phyloP scores from a whole-genome alignment of 495 filamentous ascomycete genomes.

The Xylaria sp. region DNA sequence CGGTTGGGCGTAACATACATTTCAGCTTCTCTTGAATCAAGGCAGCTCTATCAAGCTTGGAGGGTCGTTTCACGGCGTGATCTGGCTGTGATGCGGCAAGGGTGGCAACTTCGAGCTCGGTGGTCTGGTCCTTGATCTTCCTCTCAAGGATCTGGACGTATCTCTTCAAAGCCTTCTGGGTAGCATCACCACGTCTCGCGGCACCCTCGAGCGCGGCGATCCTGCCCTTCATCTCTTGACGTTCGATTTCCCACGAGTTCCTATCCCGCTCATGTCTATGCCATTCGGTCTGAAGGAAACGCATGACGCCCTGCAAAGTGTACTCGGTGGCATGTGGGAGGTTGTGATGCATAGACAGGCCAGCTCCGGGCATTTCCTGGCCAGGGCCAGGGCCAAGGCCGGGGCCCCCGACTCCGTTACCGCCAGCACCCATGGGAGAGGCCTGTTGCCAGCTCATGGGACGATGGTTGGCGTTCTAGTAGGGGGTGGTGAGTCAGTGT shows the following conservation, averaged over 20 bases:
- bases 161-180: constrained; percentile 85
- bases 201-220: constrained; percentile 96
- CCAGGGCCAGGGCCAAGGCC: constrained; percentile 26
- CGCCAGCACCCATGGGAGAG: constrained; percentile 41
- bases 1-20: constrained; percentile 35
- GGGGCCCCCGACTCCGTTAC: constrained; percentile 32
- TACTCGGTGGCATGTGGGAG: constrained; percentile 93
- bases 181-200: constrained; percentile 78
- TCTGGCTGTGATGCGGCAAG: constrained; percentile 32
- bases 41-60: constrained; percentile 53
- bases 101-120: constrained; percentile 45
- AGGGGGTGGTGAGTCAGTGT: constrained; percentile 20
- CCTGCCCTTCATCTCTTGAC: constrained; percentile 97
- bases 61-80: constrained; percentile 47
- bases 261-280: constrained; percentile 97
- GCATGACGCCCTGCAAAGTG: constrained; percentile 98
- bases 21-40: constrained; percentile 57
- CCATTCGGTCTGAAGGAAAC: constrained; percentile 99
- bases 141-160: constrained; percentile 90
- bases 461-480: not conserved
- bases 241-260: constrained; percentile 98
- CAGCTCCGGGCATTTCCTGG: constrained; percentile 39
- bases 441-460: constrained; percentile 43
- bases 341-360: constrained; percentile 41
- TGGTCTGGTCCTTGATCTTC: constrained; percentile 78